phyloP scores from a whole-genome alignment of 768 basidiomycete genomes.

The Xanthoconium purpureum region DNA sequence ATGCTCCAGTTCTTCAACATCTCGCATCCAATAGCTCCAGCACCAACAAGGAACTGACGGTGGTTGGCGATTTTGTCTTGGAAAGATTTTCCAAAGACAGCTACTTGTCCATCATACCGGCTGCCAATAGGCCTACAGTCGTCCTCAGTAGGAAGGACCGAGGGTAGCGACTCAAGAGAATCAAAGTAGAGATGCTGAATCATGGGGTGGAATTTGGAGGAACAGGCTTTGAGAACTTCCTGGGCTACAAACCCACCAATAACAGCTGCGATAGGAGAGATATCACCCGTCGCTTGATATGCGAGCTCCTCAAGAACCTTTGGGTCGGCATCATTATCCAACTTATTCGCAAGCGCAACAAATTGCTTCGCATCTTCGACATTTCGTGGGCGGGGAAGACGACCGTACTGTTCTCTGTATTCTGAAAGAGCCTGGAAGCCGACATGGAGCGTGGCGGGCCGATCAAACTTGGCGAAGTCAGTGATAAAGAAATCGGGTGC shows the following conservation, averaged over 20 bases:
- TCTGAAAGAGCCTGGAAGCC: conserved; percentile 92
- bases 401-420: conserved; percentile 61
- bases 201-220: conserved; percentile 97
- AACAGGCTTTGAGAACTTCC: conserved; percentile 94
- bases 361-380: conserved; percentile 71
- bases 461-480: conserved; percentile 96
- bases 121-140: conserved; percentile 80
- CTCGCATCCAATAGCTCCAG: conserved; percentile 99
- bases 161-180: conserved; percentile 91
- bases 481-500: conserved; percentile 88
- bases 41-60: conserved; percentile 94
- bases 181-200: conserved; percentile 96
- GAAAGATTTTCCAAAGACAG: conserved; percentile 91
- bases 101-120: conserved; percentile 92
- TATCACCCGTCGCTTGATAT: conserved; percentile 87
- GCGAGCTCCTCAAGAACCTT: conserved; percentile 80
- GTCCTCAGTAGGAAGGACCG: conserved; percentile 66
- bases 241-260: conserved; percentile 98
- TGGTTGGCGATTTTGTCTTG: conserved; percentile 88
- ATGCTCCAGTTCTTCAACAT: conserved; percentile 99
- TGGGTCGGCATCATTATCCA: conserved; percentile 75
- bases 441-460: conserved; percentile 83
- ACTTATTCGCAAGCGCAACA: conserved; percentile 73
- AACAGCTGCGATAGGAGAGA: conserved; percentile 89
- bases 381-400: conserved; percentile 81